Conservation (phyloP, 202 grass and related monocot genomes). For the Dendrocalamus latiflorus region DNA sequence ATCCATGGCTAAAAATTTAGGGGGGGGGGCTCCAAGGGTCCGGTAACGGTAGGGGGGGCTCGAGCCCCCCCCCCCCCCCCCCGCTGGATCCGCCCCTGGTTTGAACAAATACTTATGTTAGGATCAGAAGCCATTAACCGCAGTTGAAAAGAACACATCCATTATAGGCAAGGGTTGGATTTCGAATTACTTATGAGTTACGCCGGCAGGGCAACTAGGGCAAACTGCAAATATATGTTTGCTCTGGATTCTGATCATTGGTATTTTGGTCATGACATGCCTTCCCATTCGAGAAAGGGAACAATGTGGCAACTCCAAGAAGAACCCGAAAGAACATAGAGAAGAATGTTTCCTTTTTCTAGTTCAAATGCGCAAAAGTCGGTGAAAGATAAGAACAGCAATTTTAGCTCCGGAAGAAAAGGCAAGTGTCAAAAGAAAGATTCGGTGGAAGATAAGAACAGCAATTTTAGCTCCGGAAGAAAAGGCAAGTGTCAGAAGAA, state of each 20-base stretch:
- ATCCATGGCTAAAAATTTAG: too few relatives aligned
- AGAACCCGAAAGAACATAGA: background rate
- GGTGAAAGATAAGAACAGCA: background rate
- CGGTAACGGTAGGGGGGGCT: too few relatives aligned
- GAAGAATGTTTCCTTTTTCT: background rate
- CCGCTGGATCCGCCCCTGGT: too few relatives aligned
- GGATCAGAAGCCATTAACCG: rapidly evolving
- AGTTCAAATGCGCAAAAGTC: conserved; percentile 2
- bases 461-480: conserved; percentile 1
- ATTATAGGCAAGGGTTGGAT: background rate
- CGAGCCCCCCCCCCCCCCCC: too few relatives aligned
- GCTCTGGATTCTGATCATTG: background rate
- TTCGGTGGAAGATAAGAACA: background rate
- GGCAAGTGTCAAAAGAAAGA: background rate
- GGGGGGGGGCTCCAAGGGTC: too few relatives aligned
- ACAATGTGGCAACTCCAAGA: background rate
- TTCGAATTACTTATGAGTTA: too few relatives aligned
- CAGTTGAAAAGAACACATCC: too few relatives aligned
- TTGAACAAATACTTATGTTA: too few relatives aligned
- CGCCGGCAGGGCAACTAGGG: background rate
- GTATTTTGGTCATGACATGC: background rate
- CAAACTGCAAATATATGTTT: background rate
- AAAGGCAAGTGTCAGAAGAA: conserved; percentile 5
- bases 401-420: conserved; percentile 9
- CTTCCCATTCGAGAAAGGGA: background rate